Evolutionary conservation across 2,329 filamentous ascomycete species (phyloP).

Genomic region (Lasiodiplodia sp.): DNA sequence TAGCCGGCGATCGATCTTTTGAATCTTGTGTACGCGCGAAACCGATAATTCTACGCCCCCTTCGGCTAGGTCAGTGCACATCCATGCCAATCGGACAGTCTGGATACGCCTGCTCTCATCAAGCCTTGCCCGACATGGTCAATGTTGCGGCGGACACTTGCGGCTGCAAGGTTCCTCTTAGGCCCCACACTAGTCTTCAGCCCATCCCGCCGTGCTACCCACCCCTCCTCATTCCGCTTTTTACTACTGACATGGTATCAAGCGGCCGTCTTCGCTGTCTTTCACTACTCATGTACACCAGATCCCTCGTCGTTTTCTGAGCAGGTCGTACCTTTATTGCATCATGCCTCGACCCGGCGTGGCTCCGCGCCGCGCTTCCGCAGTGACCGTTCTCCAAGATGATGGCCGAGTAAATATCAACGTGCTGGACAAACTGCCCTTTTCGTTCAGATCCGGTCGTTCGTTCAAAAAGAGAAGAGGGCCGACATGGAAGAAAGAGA

Average conservation of each 20-base stretch:
- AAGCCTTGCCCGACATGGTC: neutral
- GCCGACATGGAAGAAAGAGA: neutral
- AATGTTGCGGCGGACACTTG: neutral
- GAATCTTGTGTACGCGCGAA: neutral
- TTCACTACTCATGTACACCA: neutral
- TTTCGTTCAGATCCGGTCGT: neutral
- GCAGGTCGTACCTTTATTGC: neutral
- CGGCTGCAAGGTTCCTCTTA: neutral
- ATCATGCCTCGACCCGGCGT: neutral
- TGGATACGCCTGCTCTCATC: neutral
- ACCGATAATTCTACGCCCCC: neutral
- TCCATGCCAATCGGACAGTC: neutral
- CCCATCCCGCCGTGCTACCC: neutral
- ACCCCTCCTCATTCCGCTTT: neutral
- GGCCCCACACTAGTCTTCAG: neutral
- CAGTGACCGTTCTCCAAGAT: neutral
- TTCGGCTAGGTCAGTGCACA: neutral
- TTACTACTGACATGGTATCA: neutral
- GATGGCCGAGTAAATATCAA: conserved; percentile 14
- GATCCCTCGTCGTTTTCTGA: neutral
- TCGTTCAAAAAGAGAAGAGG: neutral
- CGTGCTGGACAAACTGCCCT: conserved; percentile 1
- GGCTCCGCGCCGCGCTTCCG: conserved; percentile 3
- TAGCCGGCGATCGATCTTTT: neutral
- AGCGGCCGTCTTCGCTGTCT: neutral